phyloP scores from a whole-genome alignment of 305 asterid species.

The Solanum chacoense region DNA sequence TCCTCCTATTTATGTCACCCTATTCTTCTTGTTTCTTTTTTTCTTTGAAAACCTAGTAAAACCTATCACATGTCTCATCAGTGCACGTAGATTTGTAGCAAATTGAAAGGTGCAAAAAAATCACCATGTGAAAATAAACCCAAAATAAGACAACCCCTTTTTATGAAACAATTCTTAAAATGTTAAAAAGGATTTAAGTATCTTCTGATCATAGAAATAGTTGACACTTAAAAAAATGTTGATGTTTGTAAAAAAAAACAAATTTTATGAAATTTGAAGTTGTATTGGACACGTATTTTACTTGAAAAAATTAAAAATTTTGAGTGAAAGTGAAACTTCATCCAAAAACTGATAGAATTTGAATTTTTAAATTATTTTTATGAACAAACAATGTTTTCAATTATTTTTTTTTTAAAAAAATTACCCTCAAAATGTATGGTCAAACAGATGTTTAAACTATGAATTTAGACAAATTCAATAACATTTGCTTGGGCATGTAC shows the following conservation, averaged over 20 bases:
- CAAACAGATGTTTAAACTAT: background rate
- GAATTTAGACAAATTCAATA: background rate
- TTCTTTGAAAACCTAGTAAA: background rate
- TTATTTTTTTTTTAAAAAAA: background rate
- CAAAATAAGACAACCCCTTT: background rate
- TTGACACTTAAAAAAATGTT: background rate
- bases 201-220: background rate
- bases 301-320: rapidly evolving
- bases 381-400: background rate
- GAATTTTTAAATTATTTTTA: background rate
- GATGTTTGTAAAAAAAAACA: background rate
- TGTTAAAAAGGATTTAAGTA: background rate
- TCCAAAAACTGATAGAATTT: background rate
- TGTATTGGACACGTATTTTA: background rate
- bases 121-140: background rate
- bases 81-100: background rate
- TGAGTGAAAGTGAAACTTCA: background rate
- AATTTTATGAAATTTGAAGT: background rate
- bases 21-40: background rate
- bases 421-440: background rate
- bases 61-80: background rate
- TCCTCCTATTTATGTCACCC: background rate
- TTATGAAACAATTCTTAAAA: background rate
- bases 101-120: background rate
- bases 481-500: background rate